A percentile compares a stretch with the other conserved stretches of the same genome.
Conservation (phyloP, 805 yeast genomes). For the Yarrowia sp. region DNA sequence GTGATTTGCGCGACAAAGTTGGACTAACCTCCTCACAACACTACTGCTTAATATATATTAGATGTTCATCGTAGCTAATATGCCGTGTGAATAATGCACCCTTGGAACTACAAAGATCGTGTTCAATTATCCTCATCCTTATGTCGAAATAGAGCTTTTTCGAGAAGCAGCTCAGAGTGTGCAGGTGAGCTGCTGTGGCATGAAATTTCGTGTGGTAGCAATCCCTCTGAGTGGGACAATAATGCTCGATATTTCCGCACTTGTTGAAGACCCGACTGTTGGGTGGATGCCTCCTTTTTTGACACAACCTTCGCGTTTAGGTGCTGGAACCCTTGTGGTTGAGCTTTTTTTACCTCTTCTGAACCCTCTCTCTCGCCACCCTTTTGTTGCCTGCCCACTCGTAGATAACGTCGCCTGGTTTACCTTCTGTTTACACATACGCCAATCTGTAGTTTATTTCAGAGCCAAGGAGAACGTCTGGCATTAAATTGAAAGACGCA, state of each 20-base stretch:
- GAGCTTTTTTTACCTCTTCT: conserved; percentile 19
- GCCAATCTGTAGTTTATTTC: conserved; percentile 24
- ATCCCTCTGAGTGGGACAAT: neutral
- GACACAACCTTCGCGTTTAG: conserved; percentile 2
- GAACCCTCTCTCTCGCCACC: conserved; percentile 19
- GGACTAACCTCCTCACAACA: conserved; percentile 10
- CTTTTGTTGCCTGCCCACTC: conserved; percentile 22
- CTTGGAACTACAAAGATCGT: too few relatives aligned
- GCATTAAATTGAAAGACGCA: too few relatives aligned
- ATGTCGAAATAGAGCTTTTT: too few relatives aligned
- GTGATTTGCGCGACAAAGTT: conserved; percentile 9
- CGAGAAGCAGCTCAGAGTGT: too few relatives aligned
- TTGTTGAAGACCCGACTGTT: neutral
- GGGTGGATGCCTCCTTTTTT: conserved; percentile 7
- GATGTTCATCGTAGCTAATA: neutral
- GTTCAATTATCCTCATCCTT: too few relatives aligned
- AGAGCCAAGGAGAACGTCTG: conserved; percentile 5
- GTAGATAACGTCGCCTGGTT: conserved; percentile 1
- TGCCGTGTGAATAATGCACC: neutral
- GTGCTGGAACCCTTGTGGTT: conserved; percentile 24
- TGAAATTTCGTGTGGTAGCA: too few relatives aligned
- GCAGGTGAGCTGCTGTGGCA: too few relatives aligned
- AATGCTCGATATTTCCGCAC: neutral
- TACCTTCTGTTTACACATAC: conserved; percentile 33
- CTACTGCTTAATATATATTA: neutral